These are phyloP conservation scores for Chenopodium berlandieri DNA, from an alignment of 148 eudicot genomes.

Conservation along the genomic window DNA sequence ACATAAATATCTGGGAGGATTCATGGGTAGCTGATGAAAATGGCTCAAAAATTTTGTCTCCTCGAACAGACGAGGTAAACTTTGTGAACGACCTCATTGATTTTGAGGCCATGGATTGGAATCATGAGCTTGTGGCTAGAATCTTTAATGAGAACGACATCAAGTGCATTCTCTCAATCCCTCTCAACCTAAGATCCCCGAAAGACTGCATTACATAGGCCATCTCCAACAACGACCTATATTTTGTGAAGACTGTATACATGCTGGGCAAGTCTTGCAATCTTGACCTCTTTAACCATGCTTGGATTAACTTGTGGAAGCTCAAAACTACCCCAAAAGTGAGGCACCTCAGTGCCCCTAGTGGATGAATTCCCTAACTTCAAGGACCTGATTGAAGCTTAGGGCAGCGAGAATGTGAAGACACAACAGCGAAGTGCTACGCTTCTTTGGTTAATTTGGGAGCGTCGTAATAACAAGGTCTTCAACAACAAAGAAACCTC, in stretches of 20 bases:
- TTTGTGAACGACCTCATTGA: not conserved
- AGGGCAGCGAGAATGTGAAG: not conserved
- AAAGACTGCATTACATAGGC: not conserved
- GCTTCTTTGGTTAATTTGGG: not conserved
- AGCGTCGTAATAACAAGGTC: not conserved
- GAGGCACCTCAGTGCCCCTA: not conserved
- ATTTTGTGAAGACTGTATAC: not conserved
- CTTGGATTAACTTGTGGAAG: not conserved
- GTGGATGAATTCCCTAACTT: no score
- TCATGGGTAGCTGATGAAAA: not conserved
- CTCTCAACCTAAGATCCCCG: fast-evolving
- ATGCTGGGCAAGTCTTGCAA: not conserved
- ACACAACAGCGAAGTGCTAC: not conserved
- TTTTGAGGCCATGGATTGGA: not conserved
- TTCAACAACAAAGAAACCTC: not conserved
- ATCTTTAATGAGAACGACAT: not conserved
- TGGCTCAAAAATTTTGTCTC: not conserved
- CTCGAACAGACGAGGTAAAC: not conserved
- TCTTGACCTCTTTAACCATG: not conserved
- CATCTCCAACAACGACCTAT: not conserved
- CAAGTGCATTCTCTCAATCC: not conserved
- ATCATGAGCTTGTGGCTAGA: not conserved
- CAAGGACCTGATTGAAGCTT: not conserved
- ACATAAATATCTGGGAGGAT: not conserved
- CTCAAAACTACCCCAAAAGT: not conserved